phyloP scores from a whole-genome alignment of 768 basidiomycete genomes.

The Tricholoma flavovirens region DNA sequence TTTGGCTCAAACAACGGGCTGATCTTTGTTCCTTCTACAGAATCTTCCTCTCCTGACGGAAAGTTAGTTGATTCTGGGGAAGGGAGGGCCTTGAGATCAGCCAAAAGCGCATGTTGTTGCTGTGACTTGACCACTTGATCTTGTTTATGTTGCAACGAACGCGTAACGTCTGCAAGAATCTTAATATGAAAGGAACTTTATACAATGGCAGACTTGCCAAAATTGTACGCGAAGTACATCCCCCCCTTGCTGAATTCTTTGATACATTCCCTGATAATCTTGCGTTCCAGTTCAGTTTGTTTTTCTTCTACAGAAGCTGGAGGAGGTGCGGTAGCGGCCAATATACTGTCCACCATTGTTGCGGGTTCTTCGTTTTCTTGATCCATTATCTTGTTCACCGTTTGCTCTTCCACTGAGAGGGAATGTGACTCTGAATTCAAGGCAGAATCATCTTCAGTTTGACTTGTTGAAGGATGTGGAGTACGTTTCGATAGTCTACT shows the following conservation, averaged over 20 bases:
- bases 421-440: conserved; percentile 1
- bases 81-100: conserved; percentile 51
- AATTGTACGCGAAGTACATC: conserved; percentile 88
- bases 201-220: conserved; percentile 45
- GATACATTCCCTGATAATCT: conserved; percentile 75
- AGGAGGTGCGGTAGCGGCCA: conserved; percentile 55
- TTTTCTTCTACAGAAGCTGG: conserved; percentile 61
- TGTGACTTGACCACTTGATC: conserved; percentile 54
- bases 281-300: conserved; percentile 72
- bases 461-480: conserved; percentile 6
- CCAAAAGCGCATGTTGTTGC: conserved; percentile 53
- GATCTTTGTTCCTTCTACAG: conserved; percentile 27
- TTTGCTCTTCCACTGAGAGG: conserved; percentile 25
- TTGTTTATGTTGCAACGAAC: conserved; percentile 76
- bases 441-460: conserved; percentile 13
- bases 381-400: conserved; percentile 40
- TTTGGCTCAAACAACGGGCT: conserved; percentile 66
- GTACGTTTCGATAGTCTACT: conserved; percentile 49
- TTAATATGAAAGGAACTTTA: not conserved
- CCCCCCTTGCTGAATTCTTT: conserved; percentile 75
- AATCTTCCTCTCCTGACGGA: conserved; percentile 7
- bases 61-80: conserved; percentile 20
- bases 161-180: conserved; percentile 62
- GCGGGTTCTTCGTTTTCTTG: conserved; percentile 41
- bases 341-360: conserved; percentile 50